Conservation (phyloP, 148 eudicot species). For the Fagopyrum homotropicum region DNA sequence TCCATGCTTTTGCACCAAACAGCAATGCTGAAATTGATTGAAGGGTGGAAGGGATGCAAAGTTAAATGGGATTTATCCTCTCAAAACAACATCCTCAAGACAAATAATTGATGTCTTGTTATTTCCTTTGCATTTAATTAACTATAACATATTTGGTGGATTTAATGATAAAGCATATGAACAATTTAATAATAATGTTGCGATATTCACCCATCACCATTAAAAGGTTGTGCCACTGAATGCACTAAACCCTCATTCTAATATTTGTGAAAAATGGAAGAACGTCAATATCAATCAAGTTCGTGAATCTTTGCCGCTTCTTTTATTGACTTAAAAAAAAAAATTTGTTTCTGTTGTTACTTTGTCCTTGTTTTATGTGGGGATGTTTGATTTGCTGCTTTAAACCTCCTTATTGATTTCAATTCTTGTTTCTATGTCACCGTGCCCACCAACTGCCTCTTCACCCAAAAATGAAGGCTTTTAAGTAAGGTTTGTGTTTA, state of each 20-base stretch:
- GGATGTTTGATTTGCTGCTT: neutral
- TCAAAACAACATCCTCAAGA: neutral
- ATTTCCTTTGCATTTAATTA: neutral
- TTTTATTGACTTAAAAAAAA: neutral
- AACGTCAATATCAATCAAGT: neutral
- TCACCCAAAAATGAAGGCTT: neutral
- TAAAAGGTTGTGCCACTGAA: neutral
- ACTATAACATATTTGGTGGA: neutral
- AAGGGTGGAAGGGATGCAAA: neutral
- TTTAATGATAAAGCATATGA: neutral
- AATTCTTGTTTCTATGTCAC: neutral
- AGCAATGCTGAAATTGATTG: neutral
- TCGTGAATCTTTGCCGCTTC: neutral
- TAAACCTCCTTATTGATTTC: neutral
- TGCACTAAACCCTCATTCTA: neutral
- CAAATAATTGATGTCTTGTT: neutral
- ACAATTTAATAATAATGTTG: neutral
- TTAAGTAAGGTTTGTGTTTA: neutral
- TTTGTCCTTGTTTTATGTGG: neutral
- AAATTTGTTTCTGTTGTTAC: neutral
- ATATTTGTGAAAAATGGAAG: neutral
- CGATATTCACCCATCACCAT: neutral
- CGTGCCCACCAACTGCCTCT: no score
- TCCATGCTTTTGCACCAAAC: neutral
- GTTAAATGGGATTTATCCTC: neutral